Evolutionary conservation across 257 asterid genomes (phyloP).

Genomic region (Agastache rugosa): DNA sequence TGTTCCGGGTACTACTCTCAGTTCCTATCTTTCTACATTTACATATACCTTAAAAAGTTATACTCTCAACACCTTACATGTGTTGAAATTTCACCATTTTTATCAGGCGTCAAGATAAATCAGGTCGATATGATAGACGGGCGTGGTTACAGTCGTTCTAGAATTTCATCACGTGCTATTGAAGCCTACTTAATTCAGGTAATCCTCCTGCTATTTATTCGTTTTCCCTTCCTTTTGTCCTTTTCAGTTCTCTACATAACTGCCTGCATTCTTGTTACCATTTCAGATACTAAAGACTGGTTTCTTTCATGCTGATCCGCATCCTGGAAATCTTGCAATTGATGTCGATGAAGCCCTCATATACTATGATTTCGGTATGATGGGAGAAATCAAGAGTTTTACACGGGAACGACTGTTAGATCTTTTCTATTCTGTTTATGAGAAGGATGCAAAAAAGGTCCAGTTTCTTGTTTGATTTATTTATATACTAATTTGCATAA

Average conservation of each 20-base stretch:
- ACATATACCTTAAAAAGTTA: not conserved
- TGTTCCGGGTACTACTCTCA: conserved; percentile 72
- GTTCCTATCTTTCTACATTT: conserved; percentile 14
- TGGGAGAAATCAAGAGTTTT: conserved; percentile 96
- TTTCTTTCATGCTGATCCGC: conserved; percentile 99
- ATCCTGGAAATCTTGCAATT: conserved; percentile 96
- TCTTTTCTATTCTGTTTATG: conserved; percentile 92
- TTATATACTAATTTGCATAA: not conserved
- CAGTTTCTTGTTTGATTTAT: conserved; percentile 11
- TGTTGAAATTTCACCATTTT: conserved; percentile 25
- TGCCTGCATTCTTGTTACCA: conserved; percentile 16
- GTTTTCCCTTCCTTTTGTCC: not conserved
- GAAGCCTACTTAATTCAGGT: conserved; percentile 98
- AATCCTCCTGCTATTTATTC: conserved; percentile 1
- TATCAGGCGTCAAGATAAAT: conserved; percentile 86
- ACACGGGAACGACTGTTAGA: conserved; percentile 82
- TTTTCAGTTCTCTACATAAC: conserved; percentile 8
- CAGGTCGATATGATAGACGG: conserved; percentile 67
- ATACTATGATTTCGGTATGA: conserved; percentile 97
- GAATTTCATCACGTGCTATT: conserved; percentile 81
- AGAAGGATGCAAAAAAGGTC: conserved; percentile 96
- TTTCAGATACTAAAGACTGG: conserved; percentile 93
- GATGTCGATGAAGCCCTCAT: conserved; percentile 90
- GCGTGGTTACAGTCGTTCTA: conserved; percentile 76
- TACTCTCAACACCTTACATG: not conserved